Evolutionary conservation across 176 grass and related monocot genomes (phyloP), one percentile per base, ranked within the genome.

Genomic region (Aegilops tauschii): DNA sequence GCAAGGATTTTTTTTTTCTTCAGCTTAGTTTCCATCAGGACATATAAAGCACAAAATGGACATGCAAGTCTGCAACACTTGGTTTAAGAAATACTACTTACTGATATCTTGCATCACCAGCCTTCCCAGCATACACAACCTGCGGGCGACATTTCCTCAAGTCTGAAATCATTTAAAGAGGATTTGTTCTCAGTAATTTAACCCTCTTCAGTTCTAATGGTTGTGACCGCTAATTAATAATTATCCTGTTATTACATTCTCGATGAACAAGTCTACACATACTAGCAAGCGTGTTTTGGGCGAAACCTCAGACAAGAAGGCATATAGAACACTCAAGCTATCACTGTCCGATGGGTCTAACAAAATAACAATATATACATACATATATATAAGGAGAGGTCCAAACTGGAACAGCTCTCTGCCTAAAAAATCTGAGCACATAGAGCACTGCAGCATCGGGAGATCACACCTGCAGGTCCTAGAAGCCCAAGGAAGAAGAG

Each of bases 61-160:
- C 40, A 73, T 4, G 23, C 30, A 86, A 73, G n/a, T 47, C 37
- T 80, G 29, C 75, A 75, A 73, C 34, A 54, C 65, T 79, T 79
- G 14, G 25, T 77, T 23, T 28, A 68, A 82, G 71, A 77, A 84
- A 65, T 76, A 25, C 23, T 76, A 98, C 96, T 88, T 86, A 98
- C 96, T 92, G 96, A 65, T 98, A 98, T 98, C 93, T 89, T 69
- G 96, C 93, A 39, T 98, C 96, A 76, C 96, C 96, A 69, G 92
- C 92, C 83, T 98, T 98, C 69, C 96, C 90, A 66, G 96, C 93
- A 80, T 98, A 98, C 84, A 92, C 91, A 88, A 98, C 96, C 69
- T 88, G 92, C 80, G 94, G 93, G n/a, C 92, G 86, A 9, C 93
- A 89, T 92, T 98, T 98, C 84, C 96, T 95, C 86, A 98, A 88